phyloP scores from a whole-genome alignment of 2,329 filamentous ascomycete species.

The Phaeosphaeria sp. region DNA sequence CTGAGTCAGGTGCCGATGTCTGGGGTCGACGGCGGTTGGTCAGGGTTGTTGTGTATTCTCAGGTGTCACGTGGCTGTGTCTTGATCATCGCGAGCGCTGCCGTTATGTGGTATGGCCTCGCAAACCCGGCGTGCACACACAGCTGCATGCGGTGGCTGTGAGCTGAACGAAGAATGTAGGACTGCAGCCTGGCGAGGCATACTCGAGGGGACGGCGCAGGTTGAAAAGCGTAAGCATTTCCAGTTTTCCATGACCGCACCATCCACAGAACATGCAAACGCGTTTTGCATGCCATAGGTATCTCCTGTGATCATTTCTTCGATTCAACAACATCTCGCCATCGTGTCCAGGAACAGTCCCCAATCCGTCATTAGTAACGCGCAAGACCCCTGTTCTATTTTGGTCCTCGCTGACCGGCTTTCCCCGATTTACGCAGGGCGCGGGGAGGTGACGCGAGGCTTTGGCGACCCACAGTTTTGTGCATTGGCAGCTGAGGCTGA shows the following conservation, averaged over 20 bases:
- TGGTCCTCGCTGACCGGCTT: not conserved
- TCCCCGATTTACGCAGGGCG: not conserved
- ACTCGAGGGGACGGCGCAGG: no score
- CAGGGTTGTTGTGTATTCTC: not conserved
- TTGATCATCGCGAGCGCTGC: not conserved
- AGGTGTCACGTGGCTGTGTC: not conserved
- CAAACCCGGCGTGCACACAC: not conserved
- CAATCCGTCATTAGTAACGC: no score
- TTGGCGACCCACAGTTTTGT: slow-evolving; percentile 8
- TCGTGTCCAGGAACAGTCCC: no score
- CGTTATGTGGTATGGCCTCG: not conserved
- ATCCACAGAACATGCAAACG: no score
- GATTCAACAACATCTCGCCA: no score
- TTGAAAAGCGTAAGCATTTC: no score
- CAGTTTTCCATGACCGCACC: no score
- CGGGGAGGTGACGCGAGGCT: slow-evolving; percentile 12
- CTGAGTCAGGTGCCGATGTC: not conserved
- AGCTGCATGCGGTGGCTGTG: slow-evolving; percentile 1
- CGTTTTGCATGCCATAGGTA: no score
- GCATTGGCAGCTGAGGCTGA: slow-evolving; percentile 22
- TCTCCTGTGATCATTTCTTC: no score
- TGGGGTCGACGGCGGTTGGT: not conserved
- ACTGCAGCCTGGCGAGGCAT: not conserved
- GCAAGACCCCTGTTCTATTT: not conserved
- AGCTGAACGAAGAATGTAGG: slow-evolving; percentile 2